These are phyloP conservation scores for Umbelopsis isabellina DNA, from an alignment of 192 early-diverging fungal genomes.

Conservation along the genomic window DNA sequence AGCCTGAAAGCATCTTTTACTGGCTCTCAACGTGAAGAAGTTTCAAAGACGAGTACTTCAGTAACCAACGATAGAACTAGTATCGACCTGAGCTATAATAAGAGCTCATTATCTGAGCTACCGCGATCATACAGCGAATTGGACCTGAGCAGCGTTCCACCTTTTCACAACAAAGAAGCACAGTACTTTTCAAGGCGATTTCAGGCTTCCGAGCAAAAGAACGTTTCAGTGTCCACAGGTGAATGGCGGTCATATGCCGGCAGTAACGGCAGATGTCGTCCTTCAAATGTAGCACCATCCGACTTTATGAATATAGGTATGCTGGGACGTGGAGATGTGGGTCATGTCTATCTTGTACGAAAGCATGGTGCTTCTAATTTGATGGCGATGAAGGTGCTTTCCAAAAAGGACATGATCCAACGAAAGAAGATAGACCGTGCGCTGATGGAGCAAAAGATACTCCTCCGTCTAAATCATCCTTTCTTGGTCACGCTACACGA, in stretches of 20 bases:
- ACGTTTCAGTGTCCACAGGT: not conserved
- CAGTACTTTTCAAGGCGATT: not conserved
- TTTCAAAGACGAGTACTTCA: not conserved
- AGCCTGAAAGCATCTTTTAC: not conserved
- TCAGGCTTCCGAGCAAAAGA: not conserved
- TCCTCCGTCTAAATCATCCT: slow-evolving; percentile 84
- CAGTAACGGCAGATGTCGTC: not conserved
- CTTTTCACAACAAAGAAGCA: not conserved
- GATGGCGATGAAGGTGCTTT: slow-evolving; percentile 60
- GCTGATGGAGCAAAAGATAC: slow-evolving; percentile 92
- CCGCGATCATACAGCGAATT: not conserved
- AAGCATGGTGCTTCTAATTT: slow-evolving; percentile 23
- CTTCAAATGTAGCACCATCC: not conserved
- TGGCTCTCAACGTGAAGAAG: not conserved
- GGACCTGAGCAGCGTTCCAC: not conserved
- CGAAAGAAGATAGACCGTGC: slow-evolving; percentile 97
- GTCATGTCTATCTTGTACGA: slow-evolving; percentile 34
- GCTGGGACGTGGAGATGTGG: slow-evolving; percentile 36
- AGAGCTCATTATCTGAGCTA: not conserved
- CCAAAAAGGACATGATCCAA: slow-evolving; percentile 96
- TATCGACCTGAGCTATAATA: not conserved
- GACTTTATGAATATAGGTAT: slow-evolving; percentile 31
- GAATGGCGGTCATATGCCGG: not conserved
- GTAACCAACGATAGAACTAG: not conserved
- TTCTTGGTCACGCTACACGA: slow-evolving; percentile 91